A percentile compares a stretch with the other conserved stretches of the same genome.
phyloP scores from a whole-genome alignment of 1,284 basidiomycete species.

The Apiotrichum montevideense region DNA sequence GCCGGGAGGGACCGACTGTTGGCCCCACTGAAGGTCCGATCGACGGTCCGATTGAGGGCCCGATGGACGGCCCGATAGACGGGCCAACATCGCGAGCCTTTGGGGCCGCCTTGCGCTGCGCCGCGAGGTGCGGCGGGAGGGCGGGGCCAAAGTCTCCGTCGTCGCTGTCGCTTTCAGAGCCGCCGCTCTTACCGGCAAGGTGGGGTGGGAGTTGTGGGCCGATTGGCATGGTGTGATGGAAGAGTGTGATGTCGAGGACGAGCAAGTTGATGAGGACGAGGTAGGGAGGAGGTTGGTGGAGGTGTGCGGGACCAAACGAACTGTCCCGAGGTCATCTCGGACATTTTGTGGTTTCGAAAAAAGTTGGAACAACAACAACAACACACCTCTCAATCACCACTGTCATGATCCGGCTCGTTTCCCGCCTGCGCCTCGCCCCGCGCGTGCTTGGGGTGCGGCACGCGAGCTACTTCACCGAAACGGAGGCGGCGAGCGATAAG shows the following conservation, averaged over 20 bases:
- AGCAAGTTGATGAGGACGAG: too few species aligned
- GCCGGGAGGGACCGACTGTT: neutral
- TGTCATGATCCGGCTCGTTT: neutral
- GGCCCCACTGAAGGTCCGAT: neutral
- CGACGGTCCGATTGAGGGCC: neutral
- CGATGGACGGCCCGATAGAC: neutral
- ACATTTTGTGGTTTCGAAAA: too few species aligned
- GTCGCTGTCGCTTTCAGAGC: conserved; percentile 53
- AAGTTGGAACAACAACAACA: too few species aligned
- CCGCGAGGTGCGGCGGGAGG: conserved; percentile 36
- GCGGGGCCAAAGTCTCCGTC: conserved; percentile 65
- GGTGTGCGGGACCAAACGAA: too few species aligned
- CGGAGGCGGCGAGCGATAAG: conserved; percentile 8
- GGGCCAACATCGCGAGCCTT: conserved; percentile 10
- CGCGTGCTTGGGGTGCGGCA: neutral
- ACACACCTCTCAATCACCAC: neutral
- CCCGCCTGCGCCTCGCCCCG: neutral
- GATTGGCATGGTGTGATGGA: conserved; percentile 10
- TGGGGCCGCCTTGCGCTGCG: conserved; percentile 12
- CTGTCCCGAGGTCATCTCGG: too few species aligned
- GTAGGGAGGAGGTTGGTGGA: too few species aligned
- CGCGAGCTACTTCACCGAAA: conserved; percentile 3
- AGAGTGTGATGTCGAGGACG: neutral
- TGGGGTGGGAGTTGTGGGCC: conserved; percentile 17
- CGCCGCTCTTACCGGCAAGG: conserved; percentile 14